Evolutionary conservation across 257 asterid genomes (phyloP), one percentile per base, ranked within the genome.

Genomic region (Solanum gandarillasii): DNA sequence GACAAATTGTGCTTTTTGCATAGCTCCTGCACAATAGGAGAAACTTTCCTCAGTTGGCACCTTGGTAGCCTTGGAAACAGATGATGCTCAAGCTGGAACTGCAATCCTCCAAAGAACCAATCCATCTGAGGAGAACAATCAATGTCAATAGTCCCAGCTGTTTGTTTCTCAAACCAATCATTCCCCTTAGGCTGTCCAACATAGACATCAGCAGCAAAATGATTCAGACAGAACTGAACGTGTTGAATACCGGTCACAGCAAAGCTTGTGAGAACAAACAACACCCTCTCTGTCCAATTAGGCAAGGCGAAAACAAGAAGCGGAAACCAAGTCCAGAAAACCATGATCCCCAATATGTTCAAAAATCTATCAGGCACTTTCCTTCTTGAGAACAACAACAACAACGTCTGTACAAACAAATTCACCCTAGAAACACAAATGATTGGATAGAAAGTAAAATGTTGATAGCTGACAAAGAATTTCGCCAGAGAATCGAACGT

Each of bases 271-370:
- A 94, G 29, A 1, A 95, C 98, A 67, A 95, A 95, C 23, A 92
- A 12, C 23, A 92, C 88, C 72, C 98, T 88, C 13, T 95, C 98
- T 0, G 89, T 83, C 98, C 98, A 94, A 68, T 84, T 93, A 0
- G 99, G 99, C 71, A 97, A 86, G 78, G 89, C 85, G 0, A 94
- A 92, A 16, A 97, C 92, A 2, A 95, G 93, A 6, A 94, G 90
- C 12, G 98, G 99, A 75, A 94, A 95, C 99, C 99, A 96, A 1
- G 95, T 93, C 98, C 98, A 96, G 91, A 93, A 97, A 18, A 97
- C 92, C 6, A 92, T 81, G 74, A 94, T 91, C 9, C 99, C 99
- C 13, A 92, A 3, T 18, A 97, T 91, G 95, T 97, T 95, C 25
- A 93, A 13, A 0, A 91, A 93, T 20, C 99, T 89, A 76, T 97